phyloP scores from a whole-genome alignment of 2,329 filamentous ascomycete genomes.

The Aquanectria penicillioides region DNA sequence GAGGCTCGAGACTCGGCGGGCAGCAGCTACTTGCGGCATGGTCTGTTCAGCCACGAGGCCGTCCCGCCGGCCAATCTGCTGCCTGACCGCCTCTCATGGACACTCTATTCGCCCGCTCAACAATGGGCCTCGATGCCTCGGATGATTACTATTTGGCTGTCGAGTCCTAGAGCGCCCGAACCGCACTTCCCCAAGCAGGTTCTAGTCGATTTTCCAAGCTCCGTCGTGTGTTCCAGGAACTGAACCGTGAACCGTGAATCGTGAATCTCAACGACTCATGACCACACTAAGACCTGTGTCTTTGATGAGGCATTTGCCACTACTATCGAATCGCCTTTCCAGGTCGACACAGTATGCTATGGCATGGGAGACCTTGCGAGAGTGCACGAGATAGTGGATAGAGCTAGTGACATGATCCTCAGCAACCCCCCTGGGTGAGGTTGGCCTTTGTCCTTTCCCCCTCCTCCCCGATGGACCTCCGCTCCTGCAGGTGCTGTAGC shows the following conservation, averaged over 20 bases:
- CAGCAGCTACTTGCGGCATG: conserved; percentile 34
- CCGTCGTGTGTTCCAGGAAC: too few species aligned
- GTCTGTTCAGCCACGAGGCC: conserved; percentile 29
- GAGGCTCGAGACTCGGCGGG: conserved; percentile 34
- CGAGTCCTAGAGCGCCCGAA: conserved; percentile 21
- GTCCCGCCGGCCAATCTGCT: conserved; percentile 35
- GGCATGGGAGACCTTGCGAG: conserved; percentile 36
- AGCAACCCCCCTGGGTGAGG: conserved; percentile 29
- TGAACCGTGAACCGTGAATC: conserved; percentile 33
- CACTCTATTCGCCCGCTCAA: conserved; percentile 32
- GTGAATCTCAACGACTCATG: conserved; percentile 30
- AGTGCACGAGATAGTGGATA: conserved; percentile 34
- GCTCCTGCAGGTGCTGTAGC: conserved; percentile 37
- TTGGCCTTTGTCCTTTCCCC: conserved; percentile 31
- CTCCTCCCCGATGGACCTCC: conserved; percentile 32
- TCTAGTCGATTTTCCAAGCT: conserved; percentile 26
- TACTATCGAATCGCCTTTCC: conserved; percentile 36
- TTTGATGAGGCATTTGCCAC: conserved; percentile 41
- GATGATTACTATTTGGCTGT: conserved; percentile 22
- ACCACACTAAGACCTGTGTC: conserved; percentile 33
- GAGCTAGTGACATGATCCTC: conserved; percentile 26
- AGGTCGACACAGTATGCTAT: conserved; percentile 35
- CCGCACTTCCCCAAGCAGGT: conserved; percentile 24
- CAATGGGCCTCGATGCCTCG: conserved; percentile 23
- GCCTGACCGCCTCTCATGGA: conserved; percentile 38